These are phyloP conservation scores for Gardenia jasminoides DNA, from an alignment of 257 asterid species.

Conservation along the genomic window DNA sequence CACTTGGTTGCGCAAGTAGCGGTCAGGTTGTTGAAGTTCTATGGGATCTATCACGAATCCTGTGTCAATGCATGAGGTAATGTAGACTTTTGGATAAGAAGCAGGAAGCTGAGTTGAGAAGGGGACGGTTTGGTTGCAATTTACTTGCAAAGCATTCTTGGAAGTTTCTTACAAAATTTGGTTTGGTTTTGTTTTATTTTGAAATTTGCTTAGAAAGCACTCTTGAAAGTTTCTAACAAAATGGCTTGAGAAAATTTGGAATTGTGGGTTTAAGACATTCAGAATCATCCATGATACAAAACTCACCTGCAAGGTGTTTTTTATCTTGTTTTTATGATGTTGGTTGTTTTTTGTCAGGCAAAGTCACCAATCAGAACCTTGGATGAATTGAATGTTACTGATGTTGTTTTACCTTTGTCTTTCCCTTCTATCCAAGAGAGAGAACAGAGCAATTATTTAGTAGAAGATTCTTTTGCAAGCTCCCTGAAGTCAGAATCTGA, in stretches of 20 bases:
- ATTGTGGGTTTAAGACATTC: not conserved
- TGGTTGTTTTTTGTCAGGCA: conserved; percentile 61
- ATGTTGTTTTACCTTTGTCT: no score
- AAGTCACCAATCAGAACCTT: conserved; percentile 79
- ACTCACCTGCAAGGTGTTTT: not conserved
- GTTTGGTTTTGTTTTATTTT: not conserved
- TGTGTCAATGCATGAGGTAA: not conserved
- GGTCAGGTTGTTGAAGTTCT: not conserved
- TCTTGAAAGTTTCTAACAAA: not conserved
- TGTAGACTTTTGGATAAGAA: not conserved
- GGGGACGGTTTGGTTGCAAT: no score
- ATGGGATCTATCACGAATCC: not conserved
- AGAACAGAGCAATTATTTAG: no score
- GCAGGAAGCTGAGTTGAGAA: no score
- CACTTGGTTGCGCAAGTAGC: not conserved
- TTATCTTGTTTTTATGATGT: not conserved
- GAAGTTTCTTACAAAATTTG: not conserved
- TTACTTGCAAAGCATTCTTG: no score
- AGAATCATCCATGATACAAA: not conserved
- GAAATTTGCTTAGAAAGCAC: not conserved
- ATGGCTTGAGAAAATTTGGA: not conserved
- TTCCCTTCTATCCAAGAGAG: no score
- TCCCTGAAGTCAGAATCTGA: no score
- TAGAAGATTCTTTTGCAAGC: no score
- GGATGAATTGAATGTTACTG: conserved; percentile 84